Evolutionary conservation across 2,329 filamentous ascomycete genomes (phyloP), one percentile per base, ranked within the genome.

Genomic region (Thelonectria olida): DNA sequence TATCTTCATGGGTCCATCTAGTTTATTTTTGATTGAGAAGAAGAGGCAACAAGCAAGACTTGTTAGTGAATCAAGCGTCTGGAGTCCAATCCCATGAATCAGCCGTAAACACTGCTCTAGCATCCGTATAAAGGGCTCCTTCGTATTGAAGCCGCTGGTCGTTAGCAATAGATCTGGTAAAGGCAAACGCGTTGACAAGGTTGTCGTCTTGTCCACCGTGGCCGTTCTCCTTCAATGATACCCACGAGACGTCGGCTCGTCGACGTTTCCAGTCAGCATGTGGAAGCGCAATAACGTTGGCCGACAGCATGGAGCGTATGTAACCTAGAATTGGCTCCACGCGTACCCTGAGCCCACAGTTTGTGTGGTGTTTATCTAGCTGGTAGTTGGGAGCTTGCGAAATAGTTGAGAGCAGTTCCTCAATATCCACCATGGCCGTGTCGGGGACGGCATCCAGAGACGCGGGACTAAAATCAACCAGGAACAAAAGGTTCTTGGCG

Each of bases 301-400:
- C 76, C 0, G 82, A 81, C 4, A 89, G 74, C 78, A 88, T 84
- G n/a, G 79, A 74, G 58, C 87, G 82, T 27, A 93, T 77, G 54
- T 88, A 85, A 55, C 91, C 88, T 15, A 93, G 75, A 4, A 91
- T 82, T 7, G 90, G 89, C 38, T 91, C 78, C 4, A 93, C 75
- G 17, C 88, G 82, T 3, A 86, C 87, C 44, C 90, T 81, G 36
- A 92, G 80, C 1, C 91, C 91, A 71, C 91, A 94, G 74, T 93
- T 90, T 2, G 83, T 82, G 74, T 94, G 91, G 71, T 92, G 82
- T 65, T 84, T 85, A 74, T 94, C 90, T 61, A 93, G 84, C 74
- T 93, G 91, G 72, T 93, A 93, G 56, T 82, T 84, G 1, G 91
- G 88, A 50, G 85, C 88, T 74, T 92, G 88, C 36, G 87, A 84